Evolutionary conservation across 225 moss, liverwort and hornwort species (phyloP).

Genomic region (Physcomitrium patens): DNA sequence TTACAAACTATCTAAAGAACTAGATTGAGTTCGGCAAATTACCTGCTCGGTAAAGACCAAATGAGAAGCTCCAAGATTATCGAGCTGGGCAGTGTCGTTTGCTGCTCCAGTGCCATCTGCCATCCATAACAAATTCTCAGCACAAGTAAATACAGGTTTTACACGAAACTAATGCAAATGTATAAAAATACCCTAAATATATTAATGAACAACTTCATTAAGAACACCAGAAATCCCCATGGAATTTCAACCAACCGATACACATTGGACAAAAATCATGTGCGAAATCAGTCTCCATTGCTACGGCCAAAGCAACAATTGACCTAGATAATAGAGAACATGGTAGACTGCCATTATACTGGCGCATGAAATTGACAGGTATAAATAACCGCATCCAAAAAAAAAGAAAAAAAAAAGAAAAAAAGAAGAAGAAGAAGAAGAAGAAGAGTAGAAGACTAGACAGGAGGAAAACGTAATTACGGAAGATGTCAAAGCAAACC

Average conservation of each 20-base stretch:
- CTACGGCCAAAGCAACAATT: neutral
- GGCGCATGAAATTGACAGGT: neutral
- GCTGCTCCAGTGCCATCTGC: slow-evolving; percentile 61
- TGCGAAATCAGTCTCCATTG: neutral
- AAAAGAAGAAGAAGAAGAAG: no score
- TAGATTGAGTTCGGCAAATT: slow-evolving; percentile 15
- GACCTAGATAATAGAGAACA: neutral
- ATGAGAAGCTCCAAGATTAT: slow-evolving; percentile 61
- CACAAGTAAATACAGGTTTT: neutral
- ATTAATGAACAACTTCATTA: neutral
- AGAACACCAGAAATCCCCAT: neutral
- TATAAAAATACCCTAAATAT: neutral
- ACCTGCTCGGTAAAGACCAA: slow-evolving; percentile 56
- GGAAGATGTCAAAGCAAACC: neutral
- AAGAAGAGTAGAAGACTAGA: no score
- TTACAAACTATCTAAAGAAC: neutral
- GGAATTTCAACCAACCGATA: slow-evolving; percentile 7
- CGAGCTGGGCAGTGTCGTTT: slow-evolving; percentile 54
- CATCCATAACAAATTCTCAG: slow-evolving; percentile 14
- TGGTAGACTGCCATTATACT: neutral
- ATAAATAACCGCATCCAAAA: neutral
- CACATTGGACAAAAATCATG: neutral
- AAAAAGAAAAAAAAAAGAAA: no score
- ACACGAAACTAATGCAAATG: neutral
- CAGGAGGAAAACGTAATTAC: neutral